These are phyloP conservation scores for Terfezia boudieri DNA, from an alignment of 495 filamentous ascomycete genomes.

Conservation along the genomic window DNA sequence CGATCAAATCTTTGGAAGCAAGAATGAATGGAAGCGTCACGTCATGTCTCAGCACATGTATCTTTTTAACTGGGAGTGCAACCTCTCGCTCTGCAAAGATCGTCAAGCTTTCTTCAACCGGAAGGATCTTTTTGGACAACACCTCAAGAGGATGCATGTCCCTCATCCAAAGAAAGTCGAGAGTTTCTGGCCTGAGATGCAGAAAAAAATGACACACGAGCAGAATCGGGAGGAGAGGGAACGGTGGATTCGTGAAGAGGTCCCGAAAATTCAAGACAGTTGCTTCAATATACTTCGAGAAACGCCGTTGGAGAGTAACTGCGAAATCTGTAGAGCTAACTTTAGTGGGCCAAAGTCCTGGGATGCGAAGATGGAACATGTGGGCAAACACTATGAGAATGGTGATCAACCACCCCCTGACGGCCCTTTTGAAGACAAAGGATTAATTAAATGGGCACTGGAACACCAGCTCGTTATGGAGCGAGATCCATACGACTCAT, in stretches of 20 bases:
- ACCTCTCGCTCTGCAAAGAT: conserved; percentile 35
- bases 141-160: conserved; percentile 79
- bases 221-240: background rate
- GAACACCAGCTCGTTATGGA: conserved; percentile 35
- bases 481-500: conserved; percentile 8
- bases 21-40: conserved; percentile 96
- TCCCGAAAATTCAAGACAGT: conserved; percentile 25
- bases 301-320: conserved; percentile 38
- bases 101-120: conserved; percentile 57
- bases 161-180: conserved; percentile 24
- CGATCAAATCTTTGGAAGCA: conserved; percentile 60
- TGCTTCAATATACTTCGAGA: conserved; percentile 38
- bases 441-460: conserved; percentile 33
- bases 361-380: conserved; percentile 79
- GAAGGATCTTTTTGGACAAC: conserved; percentile 84
- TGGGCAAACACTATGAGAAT: conserved; percentile 58
- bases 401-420: conserved; percentile 22
- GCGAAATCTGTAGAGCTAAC: conserved; percentile 38
- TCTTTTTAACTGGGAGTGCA: conserved; percentile 60
- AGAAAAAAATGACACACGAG: no score
- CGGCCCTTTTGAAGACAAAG: conserved; percentile 31
- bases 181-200: background rate
- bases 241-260: conserved; percentile 1
- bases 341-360: conserved; percentile 47
- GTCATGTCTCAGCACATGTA: conserved; percentile 61